Evolutionary conservation across 352 stramenopile genomes (phyloP).

Genomic region (Phytophthora pseudosyringae): DNA sequence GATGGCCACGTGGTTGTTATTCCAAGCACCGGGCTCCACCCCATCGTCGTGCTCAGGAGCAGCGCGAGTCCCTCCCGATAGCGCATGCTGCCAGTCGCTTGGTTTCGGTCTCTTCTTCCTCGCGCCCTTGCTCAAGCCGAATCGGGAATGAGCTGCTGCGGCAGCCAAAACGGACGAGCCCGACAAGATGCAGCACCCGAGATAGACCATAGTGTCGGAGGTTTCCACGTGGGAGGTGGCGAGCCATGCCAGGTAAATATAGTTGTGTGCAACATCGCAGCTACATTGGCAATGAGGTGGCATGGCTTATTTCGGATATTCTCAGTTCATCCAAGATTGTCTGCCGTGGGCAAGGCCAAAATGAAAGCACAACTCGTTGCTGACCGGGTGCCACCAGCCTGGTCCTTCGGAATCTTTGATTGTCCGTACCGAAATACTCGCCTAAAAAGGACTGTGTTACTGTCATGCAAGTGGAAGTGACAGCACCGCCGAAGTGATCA

Average conservation of each 20-base stretch:
- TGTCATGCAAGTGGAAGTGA: no score
- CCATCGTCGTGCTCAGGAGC: conserved; percentile 26
- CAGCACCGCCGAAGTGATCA: no score
- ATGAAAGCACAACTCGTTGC: no score
- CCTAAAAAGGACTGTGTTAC: no score
- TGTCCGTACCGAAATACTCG: no score
- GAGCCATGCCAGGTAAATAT: conserved; percentile 15
- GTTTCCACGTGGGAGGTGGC: conserved; percentile 15
- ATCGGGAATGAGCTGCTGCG: conserved; percentile 32
- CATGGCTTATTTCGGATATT: conserved; percentile 6
- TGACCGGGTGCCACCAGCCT: no score
- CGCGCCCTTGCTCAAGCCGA: conserved; percentile 23
- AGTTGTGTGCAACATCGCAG: conserved; percentile 28
- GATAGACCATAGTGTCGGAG: conserved; percentile 21
- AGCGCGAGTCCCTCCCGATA: conserved; percentile 30
- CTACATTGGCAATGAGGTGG: neutral
- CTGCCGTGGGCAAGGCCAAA: no score
- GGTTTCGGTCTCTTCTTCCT: conserved; percentile 17
- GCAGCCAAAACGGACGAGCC: conserved; percentile 11
- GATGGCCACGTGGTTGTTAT: conserved; percentile 22
- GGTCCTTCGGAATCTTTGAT: no score
- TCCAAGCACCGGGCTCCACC: conserved; percentile 22
- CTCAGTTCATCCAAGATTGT: conserved; percentile 1
- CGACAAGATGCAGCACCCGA: conserved; percentile 18
- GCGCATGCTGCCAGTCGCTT: conserved; percentile 27